Percentiles rank a stretch among this genome's conserved stretches.
phyloP scores from a whole-genome alignment of 208 protist genomes.

The Balamuthia mandrillaris region DNA sequence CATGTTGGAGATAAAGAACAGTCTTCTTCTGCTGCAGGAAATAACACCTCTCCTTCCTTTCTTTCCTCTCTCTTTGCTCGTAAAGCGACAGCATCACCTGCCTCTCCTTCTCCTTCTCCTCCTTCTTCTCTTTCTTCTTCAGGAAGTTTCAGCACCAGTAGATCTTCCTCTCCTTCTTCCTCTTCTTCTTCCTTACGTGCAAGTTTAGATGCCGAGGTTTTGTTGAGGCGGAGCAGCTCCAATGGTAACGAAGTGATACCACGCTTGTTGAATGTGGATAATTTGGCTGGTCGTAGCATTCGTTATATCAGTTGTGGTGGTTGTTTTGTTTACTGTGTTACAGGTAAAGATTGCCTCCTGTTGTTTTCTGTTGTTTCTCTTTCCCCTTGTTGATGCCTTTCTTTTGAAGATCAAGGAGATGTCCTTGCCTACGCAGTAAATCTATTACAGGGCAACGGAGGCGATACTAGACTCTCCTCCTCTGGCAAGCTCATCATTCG shows the following conservation, averaged over 20 bases:
- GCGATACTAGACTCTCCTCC: too few relatives aligned
- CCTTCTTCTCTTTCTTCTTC: not conserved
- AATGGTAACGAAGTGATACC: not conserved
- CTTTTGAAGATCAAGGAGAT: not conserved
- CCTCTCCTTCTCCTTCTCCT: not conserved
- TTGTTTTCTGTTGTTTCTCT: too few relatives aligned
- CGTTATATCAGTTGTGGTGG: constrained; percentile 11
- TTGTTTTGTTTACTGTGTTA: not conserved
- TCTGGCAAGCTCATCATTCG: too few relatives aligned
- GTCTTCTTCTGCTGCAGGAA: too few relatives aligned
- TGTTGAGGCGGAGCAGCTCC: not conserved
- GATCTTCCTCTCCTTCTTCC: not conserved
- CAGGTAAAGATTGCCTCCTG: not conserved
- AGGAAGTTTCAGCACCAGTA: not conserved
- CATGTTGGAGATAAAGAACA: too few relatives aligned
- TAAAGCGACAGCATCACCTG: not conserved
- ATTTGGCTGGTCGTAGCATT: not conserved
- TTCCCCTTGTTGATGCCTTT: not conserved
- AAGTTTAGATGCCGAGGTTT: not conserved
- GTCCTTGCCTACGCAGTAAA: too few relatives aligned
- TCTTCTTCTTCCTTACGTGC: not conserved
- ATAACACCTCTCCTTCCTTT: not conserved
- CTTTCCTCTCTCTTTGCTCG: not conserved
- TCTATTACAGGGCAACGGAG: too few relatives aligned
- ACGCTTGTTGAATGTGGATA: constrained; percentile 5